Conservation (phyloP, 495 filamentous ascomycete species). For the Tetracladium marchalianum region DNA sequence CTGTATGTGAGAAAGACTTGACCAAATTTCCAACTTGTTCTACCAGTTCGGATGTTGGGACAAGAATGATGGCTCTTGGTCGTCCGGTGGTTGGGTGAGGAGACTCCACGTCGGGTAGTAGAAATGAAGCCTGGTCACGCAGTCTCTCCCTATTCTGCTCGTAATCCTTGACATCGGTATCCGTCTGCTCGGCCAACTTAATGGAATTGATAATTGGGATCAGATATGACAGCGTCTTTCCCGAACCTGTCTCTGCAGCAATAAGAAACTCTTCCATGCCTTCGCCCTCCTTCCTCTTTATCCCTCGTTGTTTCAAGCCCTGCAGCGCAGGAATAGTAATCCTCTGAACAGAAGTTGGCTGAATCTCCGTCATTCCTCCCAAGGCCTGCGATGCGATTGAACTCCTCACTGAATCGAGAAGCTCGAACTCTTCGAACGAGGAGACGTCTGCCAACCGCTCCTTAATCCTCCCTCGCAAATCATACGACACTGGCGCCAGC, state of each 20-base stretch:
- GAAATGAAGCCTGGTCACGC: conserved; percentile 24
- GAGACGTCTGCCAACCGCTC: conserved; percentile 54
- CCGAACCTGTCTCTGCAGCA: conserved; percentile 93
- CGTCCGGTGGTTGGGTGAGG: conserved; percentile 60
- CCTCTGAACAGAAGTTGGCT: conserved; percentile 79
- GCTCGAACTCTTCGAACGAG: conserved; percentile 68
- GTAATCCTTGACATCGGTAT: conserved; percentile 43
- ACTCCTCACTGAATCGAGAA: conserved; percentile 64
- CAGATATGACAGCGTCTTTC: conserved; percentile 90
- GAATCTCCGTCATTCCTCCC: conserved; percentile 55
- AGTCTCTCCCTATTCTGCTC: conserved; percentile 37
- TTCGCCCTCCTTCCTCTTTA: conserved; percentile 1
- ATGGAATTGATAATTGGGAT: conserved; percentile 72
- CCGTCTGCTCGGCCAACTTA: conserved; percentile 63
- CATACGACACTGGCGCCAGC: conserved; percentile 63
- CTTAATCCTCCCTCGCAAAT: conserved; percentile 58
- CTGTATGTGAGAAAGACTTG: conserved; percentile 69
- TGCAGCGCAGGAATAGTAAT: conserved; percentile 77
- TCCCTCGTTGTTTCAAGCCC: conserved; percentile 27
- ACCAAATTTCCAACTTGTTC: conserved; percentile 68
- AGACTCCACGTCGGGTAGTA: conserved; percentile 17
- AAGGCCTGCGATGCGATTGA: conserved; percentile 63
- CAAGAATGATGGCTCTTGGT: conserved; percentile 74
- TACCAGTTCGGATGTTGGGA: conserved; percentile 95
- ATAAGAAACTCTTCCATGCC: conserved; percentile 70